Percentiles rank a stretch among this genome's conserved stretches.
phyloP scores from a whole-genome alignment of 2,329 filamentous ascomycete species.

The Ascochyta koolunga region DNA sequence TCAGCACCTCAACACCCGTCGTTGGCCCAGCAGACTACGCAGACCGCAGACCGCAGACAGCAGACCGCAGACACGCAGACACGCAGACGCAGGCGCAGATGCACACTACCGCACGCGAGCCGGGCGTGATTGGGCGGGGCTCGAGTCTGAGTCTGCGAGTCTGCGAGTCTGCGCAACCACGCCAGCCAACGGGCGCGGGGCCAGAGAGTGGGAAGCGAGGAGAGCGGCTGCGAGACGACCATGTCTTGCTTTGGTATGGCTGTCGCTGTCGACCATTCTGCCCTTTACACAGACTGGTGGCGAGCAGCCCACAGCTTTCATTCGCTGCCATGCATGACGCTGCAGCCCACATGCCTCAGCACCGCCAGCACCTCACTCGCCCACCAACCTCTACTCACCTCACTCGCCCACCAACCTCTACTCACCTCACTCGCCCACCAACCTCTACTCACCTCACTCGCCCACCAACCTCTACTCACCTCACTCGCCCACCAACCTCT shows the following conservation, averaged over 20 bases:
- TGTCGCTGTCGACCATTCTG: neutral
- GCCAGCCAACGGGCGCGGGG: constrained; percentile 1
- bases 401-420: too few species aligned
- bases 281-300: constrained; percentile 7
- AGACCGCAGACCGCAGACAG: too few species aligned
- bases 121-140: constrained; percentile 1
- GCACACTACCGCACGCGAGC: neutral
- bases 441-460: too few species aligned
- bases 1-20: too few species aligned
- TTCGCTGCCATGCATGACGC: constrained; percentile 10
- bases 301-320: too few species aligned
- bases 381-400: too few species aligned
- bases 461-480: too few species aligned
- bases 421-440: too few species aligned
- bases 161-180: constrained; percentile 1
- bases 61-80: too few species aligned
- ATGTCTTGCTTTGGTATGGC: neutral
- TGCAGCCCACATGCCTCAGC: constrained; percentile 29
- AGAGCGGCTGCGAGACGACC: too few species aligned
- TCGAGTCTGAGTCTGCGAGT: constrained; percentile 10
- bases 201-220: neutral
- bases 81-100: neutral
- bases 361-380: neutral
- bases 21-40: too few species aligned
- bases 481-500: neutral